Base-by-base conservation (phyloP, 495 filamentous ascomycete genomes). In the Astrothelium macrocarpum region DNA sequence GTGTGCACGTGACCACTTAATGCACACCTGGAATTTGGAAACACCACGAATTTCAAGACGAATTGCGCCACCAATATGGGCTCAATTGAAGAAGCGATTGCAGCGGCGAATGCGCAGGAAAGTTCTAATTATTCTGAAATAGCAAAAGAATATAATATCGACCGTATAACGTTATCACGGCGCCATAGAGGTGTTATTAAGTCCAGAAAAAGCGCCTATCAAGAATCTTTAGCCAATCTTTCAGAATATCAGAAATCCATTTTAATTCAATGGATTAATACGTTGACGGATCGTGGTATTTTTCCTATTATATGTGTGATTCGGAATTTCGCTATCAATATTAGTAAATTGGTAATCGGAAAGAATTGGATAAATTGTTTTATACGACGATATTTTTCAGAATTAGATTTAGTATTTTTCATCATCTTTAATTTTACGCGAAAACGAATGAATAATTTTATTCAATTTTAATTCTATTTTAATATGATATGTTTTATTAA, bases 111-210 rank as follows among this genome's bases (percentile, higher is more conserved):
- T 16, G n/a, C 45, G 11, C 11, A 14, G 10, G 45, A 49, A 0
- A 0, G 5, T 49, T 0, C n/a, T 23, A 49, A 49, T 49, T 49
- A 49, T 49, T 14, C 45, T 49, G 45, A 2, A 23, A 49, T 20
- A 49, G 45, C 62, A 25, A 59, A 25, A 34, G 5, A 29, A 36
- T 39, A 26, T 39, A 36, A 43, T 32, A 39, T 64, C 18, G 36
- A 64, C 3, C 5, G 62, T 11, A 16, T 25, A 46, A 59, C 46
- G 16, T 36, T 63, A 12, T 63, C 61, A 31, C n/a, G 42, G 10
- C 39, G 62, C 53, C 28, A 59, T 34, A 10, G 32, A 2, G 56
- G 56, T 32, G 25, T 23, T 2, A 59, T 31, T 31, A 3, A 1
- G 10, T 59, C 62, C 3, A 53, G n/a, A 43, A 29, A 1, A 11